Evolutionary conservation across 75 land plant species (phyloP).

Genomic region (Larix kaempferi): DNA sequence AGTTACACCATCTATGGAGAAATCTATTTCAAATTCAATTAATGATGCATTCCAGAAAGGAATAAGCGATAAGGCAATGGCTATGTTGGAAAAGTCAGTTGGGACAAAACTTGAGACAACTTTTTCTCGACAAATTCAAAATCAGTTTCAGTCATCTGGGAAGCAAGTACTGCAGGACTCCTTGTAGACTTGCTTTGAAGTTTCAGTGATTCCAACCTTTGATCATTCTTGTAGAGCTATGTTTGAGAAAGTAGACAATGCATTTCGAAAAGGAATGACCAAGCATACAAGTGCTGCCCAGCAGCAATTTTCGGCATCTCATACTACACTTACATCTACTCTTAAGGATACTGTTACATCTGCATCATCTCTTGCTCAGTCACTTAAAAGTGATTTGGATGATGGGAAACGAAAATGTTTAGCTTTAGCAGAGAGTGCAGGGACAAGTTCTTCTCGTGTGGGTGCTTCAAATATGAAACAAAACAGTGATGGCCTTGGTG

Average conservation of each 20-base stretch:
- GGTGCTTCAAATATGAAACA: conserved; percentile 36
- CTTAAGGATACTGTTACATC: conserved; percentile 68
- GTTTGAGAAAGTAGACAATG: conserved; percentile 90
- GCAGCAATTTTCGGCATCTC: too few species aligned
- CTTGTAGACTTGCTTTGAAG: conserved; percentile 65
- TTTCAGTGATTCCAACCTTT: conserved; percentile 77
- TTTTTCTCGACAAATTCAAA: conserved; percentile 69
- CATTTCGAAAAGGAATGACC: conserved; percentile 54
- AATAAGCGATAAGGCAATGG: conserved; percentile 72
- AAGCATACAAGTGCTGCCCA: too few species aligned
- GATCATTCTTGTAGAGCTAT: conserved; percentile 84
- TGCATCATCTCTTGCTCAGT: conserved; percentile 66
- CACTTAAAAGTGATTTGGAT: conserved; percentile 69
- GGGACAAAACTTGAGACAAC: conserved; percentile 70
- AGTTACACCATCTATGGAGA: conserved; percentile 68
- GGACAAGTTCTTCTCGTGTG: conserved; percentile 33
- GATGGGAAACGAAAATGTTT: conserved; percentile 79
- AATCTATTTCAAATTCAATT: conserved; percentile 62
- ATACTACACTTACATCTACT: too few species aligned
- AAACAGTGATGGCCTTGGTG: conserved; percentile 41
- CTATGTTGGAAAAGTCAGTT: conserved; percentile 75
- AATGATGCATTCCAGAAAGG: conserved; percentile 83
- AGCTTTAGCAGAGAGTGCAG: conserved; percentile 56
- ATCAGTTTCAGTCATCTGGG: conserved; percentile 79
- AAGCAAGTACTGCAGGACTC: conserved; percentile 89